phyloP scores from a whole-genome alignment of 306 rosid genomes.

The Arachis hypogaea region DNA sequence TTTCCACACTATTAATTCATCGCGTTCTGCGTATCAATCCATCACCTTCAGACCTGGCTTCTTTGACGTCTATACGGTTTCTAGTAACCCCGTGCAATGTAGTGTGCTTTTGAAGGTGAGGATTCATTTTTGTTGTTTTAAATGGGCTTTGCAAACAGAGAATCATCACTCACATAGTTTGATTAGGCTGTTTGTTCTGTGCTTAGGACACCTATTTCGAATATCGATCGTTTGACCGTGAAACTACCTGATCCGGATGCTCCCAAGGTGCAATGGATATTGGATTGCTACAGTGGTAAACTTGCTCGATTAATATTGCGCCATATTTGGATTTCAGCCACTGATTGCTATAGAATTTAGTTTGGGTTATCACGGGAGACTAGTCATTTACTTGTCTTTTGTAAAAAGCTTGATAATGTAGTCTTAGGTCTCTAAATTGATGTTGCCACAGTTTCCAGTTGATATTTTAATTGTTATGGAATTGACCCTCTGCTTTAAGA shows the following conservation, averaged over 20 bases:
- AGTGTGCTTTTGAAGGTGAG: slow-evolving; percentile 86
- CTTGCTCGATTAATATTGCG: slow-evolving; percentile 13
- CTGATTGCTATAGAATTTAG: background rate
- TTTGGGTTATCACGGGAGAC: background rate
- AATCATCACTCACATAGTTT: slow-evolving; percentile 38
- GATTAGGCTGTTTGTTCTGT: slow-evolving; percentile 85
- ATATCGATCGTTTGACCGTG: slow-evolving; percentile 74
- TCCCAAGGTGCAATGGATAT: slow-evolving; percentile 76
- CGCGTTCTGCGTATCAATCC: slow-evolving; percentile 79
- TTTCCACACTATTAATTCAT: slow-evolving; percentile 74
- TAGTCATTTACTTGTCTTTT: background rate
- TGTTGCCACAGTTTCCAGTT: background rate
- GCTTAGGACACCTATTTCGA: slow-evolving; percentile 78
- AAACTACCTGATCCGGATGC: slow-evolving; percentile 69
- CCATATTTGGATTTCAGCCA: slow-evolving; percentile 22
- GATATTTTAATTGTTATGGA: slow-evolving; percentile 5
- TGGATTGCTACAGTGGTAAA: slow-evolving; percentile 79
- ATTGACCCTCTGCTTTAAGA: slow-evolving; percentile 2
- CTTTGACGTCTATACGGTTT: slow-evolving; percentile 66
- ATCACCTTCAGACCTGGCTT: slow-evolving; percentile 73
- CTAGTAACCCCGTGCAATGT: slow-evolving; percentile 66
- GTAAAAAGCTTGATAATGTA: background rate
- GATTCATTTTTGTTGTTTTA: background rate
- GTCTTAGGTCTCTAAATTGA: slow-evolving; percentile 10
- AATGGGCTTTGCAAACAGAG: slow-evolving; percentile 6